Percentiles rank a stretch among this genome's conserved stretches.
These are phyloP conservation scores for Escovopsis sp. DNA, from an alignment of 2,329 filamentous ascomycete genomes.

Conservation along the genomic window DNA sequence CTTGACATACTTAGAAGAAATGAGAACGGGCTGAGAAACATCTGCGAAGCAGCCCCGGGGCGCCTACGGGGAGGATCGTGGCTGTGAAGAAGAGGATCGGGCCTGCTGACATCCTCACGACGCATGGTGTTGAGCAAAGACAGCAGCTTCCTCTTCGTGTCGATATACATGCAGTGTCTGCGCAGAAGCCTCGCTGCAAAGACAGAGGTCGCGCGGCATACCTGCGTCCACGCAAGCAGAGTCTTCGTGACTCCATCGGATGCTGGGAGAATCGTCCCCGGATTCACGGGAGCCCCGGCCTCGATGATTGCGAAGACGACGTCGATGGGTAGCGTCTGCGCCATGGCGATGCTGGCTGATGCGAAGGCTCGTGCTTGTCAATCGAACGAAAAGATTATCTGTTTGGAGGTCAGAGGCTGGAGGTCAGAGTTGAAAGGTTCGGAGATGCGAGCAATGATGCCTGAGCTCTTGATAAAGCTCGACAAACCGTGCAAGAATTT, in stretches of 20 bases:
- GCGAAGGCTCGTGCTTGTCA: background rate
- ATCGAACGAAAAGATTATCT: background rate
- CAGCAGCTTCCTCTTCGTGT: background rate
- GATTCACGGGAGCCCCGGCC: background rate
- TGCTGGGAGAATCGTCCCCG: background rate
- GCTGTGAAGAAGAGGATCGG: background rate
- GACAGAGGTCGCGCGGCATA: background rate
- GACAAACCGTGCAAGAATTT: background rate
- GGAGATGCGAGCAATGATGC: background rate
- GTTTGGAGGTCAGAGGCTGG: background rate
- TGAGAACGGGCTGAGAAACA: constrained; percentile 2
- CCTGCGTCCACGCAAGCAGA: constrained; percentile 1
- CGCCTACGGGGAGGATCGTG: background rate
- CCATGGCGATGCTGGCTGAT: too few relatives aligned
- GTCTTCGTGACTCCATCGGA: constrained; percentile 1
- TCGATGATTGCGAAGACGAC: constrained; percentile 1
- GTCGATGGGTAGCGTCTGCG: background rate
- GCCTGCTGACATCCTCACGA: too few relatives aligned
- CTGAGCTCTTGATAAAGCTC: background rate
- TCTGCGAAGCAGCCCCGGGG: background rate
- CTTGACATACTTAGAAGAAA: too few relatives aligned
- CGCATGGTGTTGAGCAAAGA: background rate
- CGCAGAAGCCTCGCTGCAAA: background rate
- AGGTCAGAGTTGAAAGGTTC: background rate
- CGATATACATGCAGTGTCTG: constrained; percentile 3